A percentile compares a stretch with the other conserved stretches of the same genome.
Conservation (phyloP, 306 rosid species). For the Trifolium fragiferum region DNA sequence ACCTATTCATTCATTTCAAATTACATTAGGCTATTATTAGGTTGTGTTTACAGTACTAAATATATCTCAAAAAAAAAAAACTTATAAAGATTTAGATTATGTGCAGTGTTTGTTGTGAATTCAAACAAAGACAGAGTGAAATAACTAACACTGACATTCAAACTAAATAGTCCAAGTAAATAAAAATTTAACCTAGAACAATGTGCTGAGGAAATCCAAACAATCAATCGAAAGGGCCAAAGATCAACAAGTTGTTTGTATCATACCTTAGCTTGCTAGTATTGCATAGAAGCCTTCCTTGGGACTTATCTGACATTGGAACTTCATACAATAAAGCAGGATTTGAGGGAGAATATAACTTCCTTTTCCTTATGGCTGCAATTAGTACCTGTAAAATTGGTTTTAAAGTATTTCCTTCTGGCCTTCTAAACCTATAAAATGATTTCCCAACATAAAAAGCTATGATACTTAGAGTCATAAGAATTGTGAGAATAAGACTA, state of each 20-base stretch:
- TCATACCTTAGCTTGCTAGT: slow-evolving; percentile 52
- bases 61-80: too few relatives aligned
- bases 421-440: slow-evolving; percentile 47
- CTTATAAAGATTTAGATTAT: too few relatives aligned
- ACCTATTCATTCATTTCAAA: slow-evolving; percentile 41
- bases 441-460: slow-evolving; percentile 49
- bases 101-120: background rate
- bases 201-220: too few relatives aligned
- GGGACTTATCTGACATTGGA: slow-evolving; percentile 32
- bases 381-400: slow-evolving; percentile 52
- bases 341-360: slow-evolving; percentile 44
- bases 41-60: too few relatives aligned
- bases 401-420: slow-evolving; percentile 52
- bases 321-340: slow-evolving; percentile 50
- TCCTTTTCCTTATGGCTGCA: slow-evolving; percentile 61
- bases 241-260: background rate
- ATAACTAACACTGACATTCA: too few relatives aligned
- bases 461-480: slow-evolving; percentile 40
- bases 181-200: too few relatives aligned
- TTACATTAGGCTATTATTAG: background rate
- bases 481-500: slow-evolving; percentile 40
- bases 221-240: too few relatives aligned
- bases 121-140: background rate
- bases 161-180: too few relatives aligned
- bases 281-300: slow-evolving; percentile 51